A percentile compares a stretch with the other conserved stretches of the same genome.
These are phyloP conservation scores for Geosmithia morbida DNA, from an alignment of 2,329 filamentous ascomycete species.

Conservation along the genomic window DNA sequence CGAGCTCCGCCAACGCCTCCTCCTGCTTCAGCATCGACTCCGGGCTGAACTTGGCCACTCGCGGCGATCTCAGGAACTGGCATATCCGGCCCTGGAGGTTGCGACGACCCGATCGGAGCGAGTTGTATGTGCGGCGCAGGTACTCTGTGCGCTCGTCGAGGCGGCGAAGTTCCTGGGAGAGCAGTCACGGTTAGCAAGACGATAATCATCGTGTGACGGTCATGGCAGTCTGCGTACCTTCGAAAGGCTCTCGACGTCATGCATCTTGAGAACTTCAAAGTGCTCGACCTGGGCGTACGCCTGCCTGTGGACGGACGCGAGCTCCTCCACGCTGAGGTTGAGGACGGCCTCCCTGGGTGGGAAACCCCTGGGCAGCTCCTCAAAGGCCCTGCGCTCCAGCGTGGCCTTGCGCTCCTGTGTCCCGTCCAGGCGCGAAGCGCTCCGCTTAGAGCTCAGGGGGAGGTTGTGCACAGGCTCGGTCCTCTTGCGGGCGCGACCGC, in stretches of 20 bases:
- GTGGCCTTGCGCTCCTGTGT: slow-evolving; percentile 25
- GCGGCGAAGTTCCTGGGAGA: slow-evolving; percentile 49
- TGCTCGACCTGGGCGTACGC: slow-evolving; percentile 46
- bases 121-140: slow-evolving; percentile 61
- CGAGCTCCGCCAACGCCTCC: slow-evolving; percentile 63
- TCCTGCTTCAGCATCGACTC: slow-evolving; percentile 69
- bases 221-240: slow-evolving; percentile 26
- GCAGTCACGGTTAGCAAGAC: slow-evolving; percentile 3
- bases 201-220: neutral
- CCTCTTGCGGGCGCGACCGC: slow-evolving; percentile 44
- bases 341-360: slow-evolving; percentile 35
- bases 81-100: slow-evolving; percentile 67
- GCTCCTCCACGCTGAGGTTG: slow-evolving; percentile 31
- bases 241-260: slow-evolving; percentile 51
- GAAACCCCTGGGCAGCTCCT: slow-evolving; percentile 44
- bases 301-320: slow-evolving; percentile 39
- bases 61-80: slow-evolving; percentile 58
- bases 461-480: slow-evolving; percentile 24
- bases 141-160: slow-evolving; percentile 71
- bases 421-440: slow-evolving; percentile 11
- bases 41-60: slow-evolving; percentile 56
- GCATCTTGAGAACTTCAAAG: slow-evolving; percentile 48
- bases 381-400: slow-evolving; percentile 42
- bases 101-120: slow-evolving; percentile 59
- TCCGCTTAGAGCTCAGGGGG: slow-evolving; percentile 19